Evolutionary conservation across 805 yeast genomes (phyloP), one percentile per base, ranked within the genome.

Genomic region (Tetrapisispora namnaoensis): DNA sequence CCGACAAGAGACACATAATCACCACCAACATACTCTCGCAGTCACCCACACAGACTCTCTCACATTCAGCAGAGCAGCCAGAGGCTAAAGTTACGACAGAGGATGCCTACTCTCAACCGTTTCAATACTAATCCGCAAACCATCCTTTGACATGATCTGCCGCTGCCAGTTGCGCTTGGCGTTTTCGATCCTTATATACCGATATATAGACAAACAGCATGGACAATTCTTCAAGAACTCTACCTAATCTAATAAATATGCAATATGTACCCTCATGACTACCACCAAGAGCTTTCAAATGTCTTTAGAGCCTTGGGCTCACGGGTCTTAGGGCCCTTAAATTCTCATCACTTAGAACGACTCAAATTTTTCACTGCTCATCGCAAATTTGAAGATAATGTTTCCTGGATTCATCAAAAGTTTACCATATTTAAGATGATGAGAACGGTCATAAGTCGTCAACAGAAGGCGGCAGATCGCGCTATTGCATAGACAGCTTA

Each of bases 81-180:
- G 42, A 39, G 18, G 28, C 58, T 1, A 55, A 58, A 38, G 49
- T 63, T 10, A 59, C 57, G 30, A 57, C 56, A 10, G 63, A 58
- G 44, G 60, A 62, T 46, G 67, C 61, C 9, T 61, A 60, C 45
- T 60, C 67, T 4, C 66, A 64, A 51, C 68, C 68, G 4, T 64
- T 64, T 42, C 42, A 22, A 1, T 46, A 46, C 28, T 45, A n/a
- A 43, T 8, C 27, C n/a, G 4, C 4, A 10, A 32, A 24, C 28
- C 28, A 24, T 4, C 28, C 8, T 24, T 24, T 24, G 28, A n/a
- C n/a, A n/a, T n/a, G n/a, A n/a, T n/a, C n/a, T n/a, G n/a, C n/a
- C n/a, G n/a, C n/a, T n/a, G n/a, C n/a, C n/a, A n/a, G n/a, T n/a
- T n/a, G n/a, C n/a, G 28, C 28, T 18, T 11, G 5, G 11, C 17